A percentile compares a stretch with the other conserved stretches of the same genome.
phyloP scores from a whole-genome alignment of 768 basidiomycete genomes.

The Strobilomyces confusus region DNA sequence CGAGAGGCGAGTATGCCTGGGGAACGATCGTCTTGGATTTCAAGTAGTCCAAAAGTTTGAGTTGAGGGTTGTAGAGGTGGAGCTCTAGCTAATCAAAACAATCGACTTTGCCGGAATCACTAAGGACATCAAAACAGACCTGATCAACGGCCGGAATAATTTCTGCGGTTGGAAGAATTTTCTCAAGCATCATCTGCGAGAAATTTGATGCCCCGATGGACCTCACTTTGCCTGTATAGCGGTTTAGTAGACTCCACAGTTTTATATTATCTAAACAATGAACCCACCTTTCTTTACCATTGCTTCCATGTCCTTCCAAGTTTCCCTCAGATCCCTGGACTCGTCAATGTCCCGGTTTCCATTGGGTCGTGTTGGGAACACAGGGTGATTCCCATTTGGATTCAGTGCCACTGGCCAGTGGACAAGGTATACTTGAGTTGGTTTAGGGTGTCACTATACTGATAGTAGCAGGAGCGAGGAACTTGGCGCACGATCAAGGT shows the following conservation, averaged over 20 bases:
- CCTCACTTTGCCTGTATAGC: slow-evolving; percentile 52
- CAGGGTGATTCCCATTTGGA: slow-evolving; percentile 59
- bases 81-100: slow-evolving; percentile 52
- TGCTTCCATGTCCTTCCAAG: slow-evolving; percentile 84
- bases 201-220: slow-evolving; percentile 77
- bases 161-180: slow-evolving; percentile 62
- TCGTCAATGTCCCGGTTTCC: slow-evolving; percentile 65
- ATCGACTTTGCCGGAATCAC: not conserved
- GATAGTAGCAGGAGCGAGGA: not conserved
- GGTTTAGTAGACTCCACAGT: slow-evolving; percentile 4
- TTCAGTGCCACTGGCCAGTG: slow-evolving; percentile 83
- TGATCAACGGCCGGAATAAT: slow-evolving; percentile 73
- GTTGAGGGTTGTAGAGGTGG: slow-evolving; percentile 74
- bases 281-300: slow-evolving; percentile 54
- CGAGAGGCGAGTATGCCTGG: slow-evolving; percentile 81
- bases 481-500: slow-evolving; percentile 68
- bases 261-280: not conserved
- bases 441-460: not conserved
- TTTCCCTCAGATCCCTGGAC: slow-evolving; percentile 63
- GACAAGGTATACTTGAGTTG: slow-evolving; percentile 50
- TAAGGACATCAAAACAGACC: slow-evolving; percentile 34
- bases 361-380: slow-evolving; percentile 55
- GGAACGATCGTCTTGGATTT: slow-evolving; percentile 63
- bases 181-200: slow-evolving; percentile 61
- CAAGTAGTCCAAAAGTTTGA: slow-evolving; percentile 59